Conservation (phyloP, 2,329 filamentous ascomycete genomes). For the Alternaria infectoria region DNA sequence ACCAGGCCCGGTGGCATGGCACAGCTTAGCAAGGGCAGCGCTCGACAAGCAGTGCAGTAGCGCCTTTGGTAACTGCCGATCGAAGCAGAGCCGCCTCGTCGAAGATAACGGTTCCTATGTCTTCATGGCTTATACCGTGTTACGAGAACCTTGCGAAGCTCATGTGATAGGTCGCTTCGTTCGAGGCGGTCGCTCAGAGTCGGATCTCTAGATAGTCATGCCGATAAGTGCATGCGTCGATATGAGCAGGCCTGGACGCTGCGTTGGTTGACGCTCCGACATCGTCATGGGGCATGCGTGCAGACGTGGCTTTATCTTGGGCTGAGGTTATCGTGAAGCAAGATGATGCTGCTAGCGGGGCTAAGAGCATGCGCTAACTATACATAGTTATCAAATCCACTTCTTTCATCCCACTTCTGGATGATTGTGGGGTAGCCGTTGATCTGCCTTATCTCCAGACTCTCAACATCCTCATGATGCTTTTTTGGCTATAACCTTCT, state of each 20-base stretch:
- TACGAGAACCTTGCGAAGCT: background rate
- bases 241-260: constrained; percentile 1
- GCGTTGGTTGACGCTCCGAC: constrained; percentile 8
- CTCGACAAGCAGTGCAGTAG: constrained; percentile 6
- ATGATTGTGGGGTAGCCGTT: constrained; percentile 25
- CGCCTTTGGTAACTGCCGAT: background rate
- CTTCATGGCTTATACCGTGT: background rate
- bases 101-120: background rate
- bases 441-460: constrained; percentile 17
- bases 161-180: background rate
- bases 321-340: constrained; percentile 24
- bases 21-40: background rate
- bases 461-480: constrained; percentile 14
- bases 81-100: constrained; percentile 6
- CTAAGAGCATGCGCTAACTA: constrained; percentile 6
- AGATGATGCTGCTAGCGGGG: constrained; percentile 26
- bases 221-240: background rate
- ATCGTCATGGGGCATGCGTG: constrained; percentile 17
- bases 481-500: constrained; percentile 8
- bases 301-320: constrained; percentile 32
- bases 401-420: constrained; percentile 15
- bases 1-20: background rate
- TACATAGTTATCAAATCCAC: constrained; percentile 19
- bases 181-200: background rate
- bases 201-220: background rate